Evolutionary conservation across 2,329 filamentous ascomycete species (phyloP), one percentile per base, ranked within the genome.

Genomic region (Sporothrix pallida): DNA sequence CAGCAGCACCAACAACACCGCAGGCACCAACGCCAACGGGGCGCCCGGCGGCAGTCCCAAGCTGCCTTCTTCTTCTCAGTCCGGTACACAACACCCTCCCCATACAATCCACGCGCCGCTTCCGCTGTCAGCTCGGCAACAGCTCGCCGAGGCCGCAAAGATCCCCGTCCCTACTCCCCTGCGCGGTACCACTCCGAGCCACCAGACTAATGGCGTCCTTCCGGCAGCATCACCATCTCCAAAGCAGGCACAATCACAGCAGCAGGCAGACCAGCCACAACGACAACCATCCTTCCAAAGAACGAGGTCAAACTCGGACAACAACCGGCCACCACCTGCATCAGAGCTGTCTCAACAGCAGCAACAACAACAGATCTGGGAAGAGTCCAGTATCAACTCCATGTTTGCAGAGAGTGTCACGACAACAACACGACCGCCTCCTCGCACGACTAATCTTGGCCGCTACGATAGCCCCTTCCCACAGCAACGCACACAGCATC

Each of bases 311-410:
- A 75, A 78, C 62, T 79, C 79, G 1, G 80, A 79, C 37, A 75
- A 73, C 50, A 75, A 76, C 67, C 75, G 75, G 70, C 67, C 74
- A 56, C 26, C 73, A 62, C 71, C 75, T 72, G 42, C 77, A 50
- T 62, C 77, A 42, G 70, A 75, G 71, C 54, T 73, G 71, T 20
- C 71, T 13, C 48, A 52, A 8, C 62, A 67, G 20, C 62, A 69
- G 46, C 48, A 74, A 13, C 76, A 79, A 73, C 80, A 80, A 72
- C 79, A 78, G 65, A 76, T 79, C n/a, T 82, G 80, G 80, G 80
- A 82, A 68, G 80, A 82, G 70, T 82, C 80, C 15, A 81, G 80
- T 15, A 78, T 82, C n/a, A 80, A 79, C 68, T 82, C 80, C 71
- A 77, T 77, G 76, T 77, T 77, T 65, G 73, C 76, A 3, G 76